Percentiles rank a stretch among this genome's conserved stretches.
Conservation (phyloP, 2,329 filamentous ascomycete genomes). For the Onygenales sp. region DNA sequence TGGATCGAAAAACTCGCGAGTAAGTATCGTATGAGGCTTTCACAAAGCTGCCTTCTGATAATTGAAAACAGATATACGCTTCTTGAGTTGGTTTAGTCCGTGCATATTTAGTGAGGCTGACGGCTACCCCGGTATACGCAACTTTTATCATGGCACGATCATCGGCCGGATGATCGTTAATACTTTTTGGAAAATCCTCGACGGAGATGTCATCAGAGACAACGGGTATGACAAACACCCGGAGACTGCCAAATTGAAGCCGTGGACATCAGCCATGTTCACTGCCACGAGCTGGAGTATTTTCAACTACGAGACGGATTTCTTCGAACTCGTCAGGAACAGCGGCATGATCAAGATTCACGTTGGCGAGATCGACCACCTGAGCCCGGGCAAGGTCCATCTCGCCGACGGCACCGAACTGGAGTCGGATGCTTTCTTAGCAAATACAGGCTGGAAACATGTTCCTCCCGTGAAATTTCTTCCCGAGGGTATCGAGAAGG, state of each 20-base stretch:
- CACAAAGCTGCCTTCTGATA: not conserved
- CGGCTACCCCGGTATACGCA: constrained; percentile 44
- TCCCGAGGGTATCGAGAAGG: constrained; percentile 30
- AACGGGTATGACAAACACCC: constrained; percentile 38
- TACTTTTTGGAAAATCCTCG: constrained; percentile 45
- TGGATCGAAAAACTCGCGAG: constrained; percentile 58
- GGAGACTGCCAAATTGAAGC: constrained; percentile 37
- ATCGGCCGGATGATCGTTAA: constrained; percentile 38
- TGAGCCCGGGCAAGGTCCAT: constrained; percentile 38
- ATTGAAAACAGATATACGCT: constrained; percentile 40
- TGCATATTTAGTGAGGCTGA: constrained; percentile 61
- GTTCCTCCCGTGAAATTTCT: constrained; percentile 41
- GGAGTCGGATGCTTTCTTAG: constrained; percentile 43
- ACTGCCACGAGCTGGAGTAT: constrained; percentile 49
- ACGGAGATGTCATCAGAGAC: constrained; percentile 38
- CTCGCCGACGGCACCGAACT: constrained; percentile 39
- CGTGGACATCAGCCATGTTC: constrained; percentile 42
- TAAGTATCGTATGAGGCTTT: not conserved
- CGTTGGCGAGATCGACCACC: constrained; percentile 43
- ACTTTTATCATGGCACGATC: constrained; percentile 39
- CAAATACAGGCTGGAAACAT: constrained; percentile 49
- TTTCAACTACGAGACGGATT: constrained; percentile 49
- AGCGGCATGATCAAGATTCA: constrained; percentile 48
- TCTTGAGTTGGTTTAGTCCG: constrained; percentile 65
- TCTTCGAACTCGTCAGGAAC: constrained; percentile 47